Evolutionary conservation across 75 land plant genomes (phyloP).

Genomic region (Ceratopteris richardii): DNA sequence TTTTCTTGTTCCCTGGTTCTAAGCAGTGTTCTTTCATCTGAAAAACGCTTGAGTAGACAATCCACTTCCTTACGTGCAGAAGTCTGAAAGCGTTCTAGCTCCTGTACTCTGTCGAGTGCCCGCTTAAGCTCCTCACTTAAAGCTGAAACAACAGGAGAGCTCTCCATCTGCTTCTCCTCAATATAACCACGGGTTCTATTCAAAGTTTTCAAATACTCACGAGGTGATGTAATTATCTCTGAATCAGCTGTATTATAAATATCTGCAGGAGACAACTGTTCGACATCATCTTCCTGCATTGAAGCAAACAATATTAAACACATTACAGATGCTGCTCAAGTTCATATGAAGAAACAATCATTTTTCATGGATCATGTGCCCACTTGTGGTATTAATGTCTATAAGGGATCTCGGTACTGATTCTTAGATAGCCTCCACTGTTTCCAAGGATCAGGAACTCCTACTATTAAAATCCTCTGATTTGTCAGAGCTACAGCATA

Average conservation of each 20-base stretch:
- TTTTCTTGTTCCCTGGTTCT: slow-evolving; percentile 56
- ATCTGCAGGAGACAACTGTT: slow-evolving; percentile 13
- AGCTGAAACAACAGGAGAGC: slow-evolving; percentile 9
- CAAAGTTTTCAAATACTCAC: not conserved
- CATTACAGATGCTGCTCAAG: too few relatives aligned
- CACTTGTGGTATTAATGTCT: too few relatives aligned
- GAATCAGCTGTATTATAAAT: slow-evolving; percentile 7
- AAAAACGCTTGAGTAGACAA: slow-evolving; percentile 47
- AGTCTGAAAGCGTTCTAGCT: slow-evolving; percentile 33
- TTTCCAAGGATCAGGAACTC: too few relatives aligned
- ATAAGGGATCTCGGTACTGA: too few relatives aligned
- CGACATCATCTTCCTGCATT: not conserved
- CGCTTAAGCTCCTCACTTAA: slow-evolving; percentile 16
- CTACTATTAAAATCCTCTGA: too few relatives aligned
- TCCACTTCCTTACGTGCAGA: slow-evolving; percentile 60
- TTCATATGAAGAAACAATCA: too few relatives aligned
- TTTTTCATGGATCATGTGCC: too few relatives aligned
- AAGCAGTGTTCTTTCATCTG: slow-evolving; percentile 52
- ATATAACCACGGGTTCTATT: not conserved
- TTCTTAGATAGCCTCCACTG: too few relatives aligned
- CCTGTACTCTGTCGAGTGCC: slow-evolving; percentile 17
- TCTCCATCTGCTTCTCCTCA: not conserved
- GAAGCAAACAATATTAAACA: too few relatives aligned
- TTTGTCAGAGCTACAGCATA: too few relatives aligned
- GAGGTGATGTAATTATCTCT: slow-evolving; percentile 16